Evolutionary conservation across 129 eudicot genomes (phyloP).

Genomic region (Silybum marianum): DNA sequence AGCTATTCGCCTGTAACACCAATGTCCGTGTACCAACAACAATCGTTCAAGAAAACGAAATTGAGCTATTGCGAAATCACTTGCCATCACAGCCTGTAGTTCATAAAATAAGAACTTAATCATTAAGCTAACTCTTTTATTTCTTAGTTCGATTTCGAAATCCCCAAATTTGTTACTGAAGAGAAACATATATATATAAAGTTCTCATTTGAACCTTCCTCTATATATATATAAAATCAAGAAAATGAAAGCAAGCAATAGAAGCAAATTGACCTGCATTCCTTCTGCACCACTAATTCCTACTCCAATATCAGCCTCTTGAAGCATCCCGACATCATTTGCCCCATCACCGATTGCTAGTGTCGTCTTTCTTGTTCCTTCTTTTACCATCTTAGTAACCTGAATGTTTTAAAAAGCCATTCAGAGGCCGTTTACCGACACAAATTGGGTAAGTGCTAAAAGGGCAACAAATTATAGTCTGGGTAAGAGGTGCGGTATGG

Average conservation of each 20-base stretch:
- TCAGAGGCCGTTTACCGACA: constrained; percentile 8
- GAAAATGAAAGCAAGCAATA: neutral
- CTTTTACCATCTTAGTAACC: constrained; percentile 96
- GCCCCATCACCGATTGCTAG: constrained; percentile 98
- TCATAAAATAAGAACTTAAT: constrained; percentile 14
- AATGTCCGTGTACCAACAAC: constrained; percentile 96
- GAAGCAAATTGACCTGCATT: constrained; percentile 74
- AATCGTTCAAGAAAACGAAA: constrained; percentile 89
- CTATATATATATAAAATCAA: too few relatives aligned
- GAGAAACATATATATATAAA: constrained; percentile 10
- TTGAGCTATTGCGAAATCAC: constrained; percentile 94
- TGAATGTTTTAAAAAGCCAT: constrained; percentile 44
- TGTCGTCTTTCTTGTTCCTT: constrained; percentile 73
- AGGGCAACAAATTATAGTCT: too few relatives aligned
- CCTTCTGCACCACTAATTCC: constrained; percentile 99
- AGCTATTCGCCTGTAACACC: constrained; percentile 96
- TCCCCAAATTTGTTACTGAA: neutral
- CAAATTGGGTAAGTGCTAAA: too few relatives aligned
- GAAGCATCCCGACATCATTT: constrained; percentile 99
- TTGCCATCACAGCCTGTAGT: constrained; percentile 94
- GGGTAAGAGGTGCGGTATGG: too few relatives aligned
- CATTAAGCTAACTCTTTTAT: neutral
- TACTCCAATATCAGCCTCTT: constrained; percentile 99
- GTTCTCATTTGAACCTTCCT: too few relatives aligned
- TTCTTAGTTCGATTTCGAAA: neutral